Evolutionary conservation across 73 alveolate genomes (phyloP), one percentile per base, ranked within the genome.

Genomic region (Loxodes magnus): DNA sequence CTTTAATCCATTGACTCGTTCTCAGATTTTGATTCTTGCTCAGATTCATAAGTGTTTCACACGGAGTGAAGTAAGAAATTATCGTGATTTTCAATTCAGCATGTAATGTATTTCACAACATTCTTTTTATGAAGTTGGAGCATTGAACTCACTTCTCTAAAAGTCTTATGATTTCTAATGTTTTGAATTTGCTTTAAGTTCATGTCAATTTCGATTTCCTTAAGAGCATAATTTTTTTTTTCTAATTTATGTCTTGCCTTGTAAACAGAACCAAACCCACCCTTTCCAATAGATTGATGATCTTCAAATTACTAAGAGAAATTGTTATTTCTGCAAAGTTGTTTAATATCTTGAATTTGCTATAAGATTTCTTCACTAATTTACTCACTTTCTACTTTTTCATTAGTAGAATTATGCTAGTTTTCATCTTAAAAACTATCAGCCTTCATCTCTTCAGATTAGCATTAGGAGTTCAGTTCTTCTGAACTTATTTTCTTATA

Each of bases 261-360:
- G 46, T 62, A 67, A n/a, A 84, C 96, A 2, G 68, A 66, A 2
- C 96, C 96, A 58, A 84, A 84, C 17, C 96, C 96, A 3, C 96
- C 96, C 64, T 77, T 71, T 37, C 96, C 96, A 10, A 84, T n/a
- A n/a, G n/a, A n/a, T n/a, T n/a, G n/a, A n/a, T n/a, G n/a, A n/a
- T n/a, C n/a, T n/a, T n/a, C n/a, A n/a, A n/a, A n/a, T n/a, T n/a
- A n/a, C n/a, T n/a, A n/a, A n/a, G n/a, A n/a, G n/a, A n/a, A n/a
- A n/a, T n/a, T n/a, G n/a, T n/a, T n/a, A n/a, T n/a, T n/a, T n/a
- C n/a, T n/a, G n/a, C n/a, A n/a, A n/a, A n/a, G n/a, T n/a, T n/a
- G n/a, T n/a, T n/a, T n/a, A n/a, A n/a, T n/a, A n/a, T n/a, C n/a
- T n/a, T n/a, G n/a, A n/a, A n/a, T n/a, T n/a, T n/a, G n/a, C n/a